These are phyloP conservation scores for Rugonectria rugulosa DNA, from an alignment of 2,329 filamentous ascomycete genomes.

Conservation along the genomic window DNA sequence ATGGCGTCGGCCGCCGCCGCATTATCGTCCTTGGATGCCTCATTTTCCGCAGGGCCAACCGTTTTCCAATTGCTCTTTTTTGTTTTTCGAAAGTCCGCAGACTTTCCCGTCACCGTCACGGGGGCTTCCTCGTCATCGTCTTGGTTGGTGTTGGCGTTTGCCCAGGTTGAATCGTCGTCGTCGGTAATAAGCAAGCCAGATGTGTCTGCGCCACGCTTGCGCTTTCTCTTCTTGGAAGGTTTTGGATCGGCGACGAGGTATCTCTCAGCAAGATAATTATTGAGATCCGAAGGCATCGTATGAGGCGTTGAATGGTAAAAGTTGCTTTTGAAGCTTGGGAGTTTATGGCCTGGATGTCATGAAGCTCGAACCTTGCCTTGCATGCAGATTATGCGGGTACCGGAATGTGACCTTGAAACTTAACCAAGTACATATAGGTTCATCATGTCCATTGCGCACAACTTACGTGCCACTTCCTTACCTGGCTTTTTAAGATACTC, in stretches of 20 bases:
- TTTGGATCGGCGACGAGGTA: slow-evolving; percentile 75
- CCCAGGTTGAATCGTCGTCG: slow-evolving; percentile 67
- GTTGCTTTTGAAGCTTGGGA: not conserved
- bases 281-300: slow-evolving; percentile 67
- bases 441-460: no score
- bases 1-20: slow-evolving; percentile 79
- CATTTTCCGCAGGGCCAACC: slow-evolving; percentile 56
- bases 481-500: no score
- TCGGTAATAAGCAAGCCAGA: slow-evolving; percentile 70
- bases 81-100: slow-evolving; percentile 72
- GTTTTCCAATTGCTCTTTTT: slow-evolving; percentile 86
- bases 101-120: slow-evolving; percentile 58
- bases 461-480: no score
- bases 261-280: slow-evolving; percentile 88
- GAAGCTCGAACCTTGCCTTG: slow-evolving; percentile 15
- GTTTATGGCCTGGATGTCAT: slow-evolving; percentile 1
- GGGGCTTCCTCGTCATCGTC: slow-evolving; percentile 63
- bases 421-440: no score
- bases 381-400: slow-evolving; percentile 37
- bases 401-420: slow-evolving; percentile 20
- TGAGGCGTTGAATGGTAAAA: slow-evolving; percentile 4
- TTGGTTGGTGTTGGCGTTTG: slow-evolving; percentile 42
- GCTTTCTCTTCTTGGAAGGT: slow-evolving; percentile 69
- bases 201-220: slow-evolving; percentile 56
- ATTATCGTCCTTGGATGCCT: slow-evolving; percentile 48